These are phyloP conservation scores for Termitomyces sp. DNA, from an alignment of 768 basidiomycete species.

Conservation along the genomic window DNA sequence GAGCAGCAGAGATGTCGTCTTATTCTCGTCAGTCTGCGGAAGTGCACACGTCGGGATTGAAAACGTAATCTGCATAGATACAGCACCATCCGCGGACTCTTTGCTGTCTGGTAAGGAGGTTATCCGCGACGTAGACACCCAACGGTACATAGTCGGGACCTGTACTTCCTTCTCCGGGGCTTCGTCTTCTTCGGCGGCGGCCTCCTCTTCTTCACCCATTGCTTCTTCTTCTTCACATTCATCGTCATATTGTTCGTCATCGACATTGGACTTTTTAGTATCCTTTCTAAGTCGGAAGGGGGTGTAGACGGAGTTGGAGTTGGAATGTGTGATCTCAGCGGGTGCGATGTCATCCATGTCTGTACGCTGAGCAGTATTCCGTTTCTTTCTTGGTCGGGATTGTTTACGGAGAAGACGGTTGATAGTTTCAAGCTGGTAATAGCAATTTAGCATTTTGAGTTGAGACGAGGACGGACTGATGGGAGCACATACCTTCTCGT, in stretches of 20 bases:
- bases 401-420: constrained; percentile 87
- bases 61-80: constrained; percentile 43
- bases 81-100: background rate
- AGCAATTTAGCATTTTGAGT: background rate
- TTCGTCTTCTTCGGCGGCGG: constrained; percentile 36
- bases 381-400: constrained; percentile 59
- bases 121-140: constrained; percentile 56
- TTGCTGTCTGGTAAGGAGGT: constrained; percentile 4
- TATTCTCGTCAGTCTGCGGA: constrained; percentile 1
- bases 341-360: constrained; percentile 19
- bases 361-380: constrained; percentile 42
- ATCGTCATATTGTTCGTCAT: background rate
- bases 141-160: constrained; percentile 61
- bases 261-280: background rate
- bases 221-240: background rate
- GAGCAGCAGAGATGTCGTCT: background rate
- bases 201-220: constrained; percentile 13
- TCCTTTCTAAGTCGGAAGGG: constrained; percentile 6
- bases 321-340: constrained; percentile 18
- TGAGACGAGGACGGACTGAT: too few species aligned
- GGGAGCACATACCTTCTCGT: constrained; percentile 60
- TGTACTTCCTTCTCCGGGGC: constrained; percentile 16
- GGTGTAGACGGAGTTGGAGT: constrained; percentile 16
- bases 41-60: constrained; percentile 39
- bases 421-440: constrained; percentile 72